These are phyloP conservation scores for Blastobotrys serpentis DNA, from an alignment of 1,139 yeast species.

Conservation along the genomic window DNA sequence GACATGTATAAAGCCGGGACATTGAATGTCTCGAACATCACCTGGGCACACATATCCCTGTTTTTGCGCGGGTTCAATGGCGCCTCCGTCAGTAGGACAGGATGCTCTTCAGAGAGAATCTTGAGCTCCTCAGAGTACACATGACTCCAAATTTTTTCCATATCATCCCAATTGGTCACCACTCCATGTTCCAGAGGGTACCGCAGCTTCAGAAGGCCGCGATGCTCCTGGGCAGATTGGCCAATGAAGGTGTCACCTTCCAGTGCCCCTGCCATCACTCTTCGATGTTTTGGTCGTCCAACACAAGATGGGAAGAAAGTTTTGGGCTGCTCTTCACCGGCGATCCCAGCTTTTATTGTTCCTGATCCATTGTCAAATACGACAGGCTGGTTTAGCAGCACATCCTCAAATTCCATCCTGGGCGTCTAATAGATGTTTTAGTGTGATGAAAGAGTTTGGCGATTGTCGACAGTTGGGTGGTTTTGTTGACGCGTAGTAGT, in stretches of 20 bases:
- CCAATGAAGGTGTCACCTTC: slow-evolving; percentile 70
- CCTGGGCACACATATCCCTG: slow-evolving; percentile 70
- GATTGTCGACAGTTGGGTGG: not conserved
- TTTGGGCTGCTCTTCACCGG: slow-evolving; percentile 84
- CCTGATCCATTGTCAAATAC: slow-evolving; percentile 96
- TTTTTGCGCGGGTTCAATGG: slow-evolving; percentile 76
- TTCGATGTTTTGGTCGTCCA: slow-evolving; percentile 81
- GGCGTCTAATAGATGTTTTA: slow-evolving; percentile 21
- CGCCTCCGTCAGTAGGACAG: slow-evolving; percentile 83
- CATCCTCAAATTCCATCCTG: slow-evolving; percentile 37
- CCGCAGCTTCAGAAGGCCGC: slow-evolving; percentile 68
- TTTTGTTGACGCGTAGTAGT: slow-evolving; percentile 1
- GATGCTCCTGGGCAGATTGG: slow-evolving; percentile 62
- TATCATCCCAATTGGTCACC: slow-evolving; percentile 82
- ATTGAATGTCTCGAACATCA: slow-evolving; percentile 78
- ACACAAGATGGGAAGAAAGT: slow-evolving; percentile 54
- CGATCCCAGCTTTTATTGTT: slow-evolving; percentile 82
- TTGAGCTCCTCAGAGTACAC: slow-evolving; percentile 61
- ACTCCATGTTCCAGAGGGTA: slow-evolving; percentile 83
- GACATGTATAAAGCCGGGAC: slow-evolving; percentile 86
- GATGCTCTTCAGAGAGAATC: slow-evolving; percentile 83
- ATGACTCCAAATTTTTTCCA: slow-evolving; percentile 74
- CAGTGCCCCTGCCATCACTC: slow-evolving; percentile 80
- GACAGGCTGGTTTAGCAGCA: slow-evolving; percentile 73
- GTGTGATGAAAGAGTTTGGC: not conserved